Evolutionary conservation across 225 moss, liverwort and hornwort genomes (phyloP), one percentile per base, ranked within the genome.

Genomic region (Polytrichum commune): DNA sequence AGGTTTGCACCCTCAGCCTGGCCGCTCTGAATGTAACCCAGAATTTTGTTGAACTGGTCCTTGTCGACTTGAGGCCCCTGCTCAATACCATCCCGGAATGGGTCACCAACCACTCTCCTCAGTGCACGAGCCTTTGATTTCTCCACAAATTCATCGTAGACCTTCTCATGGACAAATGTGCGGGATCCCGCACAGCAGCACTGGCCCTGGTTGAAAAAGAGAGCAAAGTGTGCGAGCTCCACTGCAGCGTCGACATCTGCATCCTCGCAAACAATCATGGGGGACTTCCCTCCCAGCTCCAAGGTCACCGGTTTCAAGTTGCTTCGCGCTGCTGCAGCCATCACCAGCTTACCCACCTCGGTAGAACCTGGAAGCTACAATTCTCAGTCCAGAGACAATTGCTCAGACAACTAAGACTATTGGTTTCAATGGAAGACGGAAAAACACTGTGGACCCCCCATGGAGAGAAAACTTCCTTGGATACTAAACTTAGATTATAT

Each of bases 191-290:
- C 91, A 78, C 78, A 81, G 58, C 96, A 96, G 55, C 93, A 92
- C 78, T 96, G 96, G 6, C 96, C 96, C 78, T 89, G 90, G 77
- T 96, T 96, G 87, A 96, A 96, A 66, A 93, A 96, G 19, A 96
- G 80, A 10, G 96, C 96, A 24, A 92, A 93, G 58, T 96, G 96
- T 53, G 93, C 85, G 1, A 92, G 69, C 55, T 92, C 96, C 1
- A 87, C 96, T 0, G 96, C 93, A 1, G 71, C 66, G 72, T 96
- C 92, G 16, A 96, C 61, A 35, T 96, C 84, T 6, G 93, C 93
- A 64, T 92, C 92, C 53, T 77, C 89, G 67, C 91, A 93, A 54
- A 96, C 66, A 33, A 96, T 93, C 84, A 96, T 90, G 5, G 96
- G 93, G 0, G 96, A 96, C 76, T 96, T 96, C 5, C 96, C 92